These are phyloP conservation scores for Leccinum pachyderme DNA, from an alignment of 1,284 basidiomycete species.

Conservation along the genomic window DNA sequence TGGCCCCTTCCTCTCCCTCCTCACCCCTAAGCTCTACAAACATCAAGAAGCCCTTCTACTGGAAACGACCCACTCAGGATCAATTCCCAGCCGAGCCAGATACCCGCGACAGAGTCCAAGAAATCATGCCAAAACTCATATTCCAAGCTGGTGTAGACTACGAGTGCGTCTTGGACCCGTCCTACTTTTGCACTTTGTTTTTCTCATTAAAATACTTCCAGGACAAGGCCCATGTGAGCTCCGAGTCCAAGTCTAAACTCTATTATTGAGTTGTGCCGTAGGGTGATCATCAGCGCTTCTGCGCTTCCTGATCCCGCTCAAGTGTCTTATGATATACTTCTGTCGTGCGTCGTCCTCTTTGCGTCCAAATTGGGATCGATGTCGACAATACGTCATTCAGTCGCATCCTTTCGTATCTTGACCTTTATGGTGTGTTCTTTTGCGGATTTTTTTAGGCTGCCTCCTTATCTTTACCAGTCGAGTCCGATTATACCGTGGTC, in stretches of 20 bases:
- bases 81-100: slow-evolving; percentile 21
- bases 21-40: slow-evolving; percentile 34
- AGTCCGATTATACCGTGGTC: slow-evolving; percentile 83
- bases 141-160: slow-evolving; percentile 87
- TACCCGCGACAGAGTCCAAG: slow-evolving; percentile 52
- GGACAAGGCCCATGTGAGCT: slow-evolving; percentile 80
- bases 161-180: slow-evolving; percentile 51
- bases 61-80: slow-evolving; percentile 19
- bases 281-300: slow-evolving; percentile 80
- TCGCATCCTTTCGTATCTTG: slow-evolving; percentile 70
- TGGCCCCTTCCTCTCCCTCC: slow-evolving; percentile 45
- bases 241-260: not conserved
- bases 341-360: slow-evolving; percentile 59
- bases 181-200: not conserved
- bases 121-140: slow-evolving; percentile 69
- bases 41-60: slow-evolving; percentile 36
- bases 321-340: slow-evolving; percentile 74
- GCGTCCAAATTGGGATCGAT: slow-evolving; percentile 2
- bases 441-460: not conserved
- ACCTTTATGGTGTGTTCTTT: slow-evolving; percentile 64
- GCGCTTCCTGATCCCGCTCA: slow-evolving; percentile 75
- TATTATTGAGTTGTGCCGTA: slow-evolving; percentile 27
- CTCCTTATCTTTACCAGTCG: slow-evolving; percentile 47
- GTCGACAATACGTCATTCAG: slow-evolving; percentile 36
- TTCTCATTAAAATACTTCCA: slow-evolving; percentile 31